Evolutionary conservation across 2,329 filamentous ascomycete species (phyloP).

Genomic region (Trichoderma endophyticum): DNA sequence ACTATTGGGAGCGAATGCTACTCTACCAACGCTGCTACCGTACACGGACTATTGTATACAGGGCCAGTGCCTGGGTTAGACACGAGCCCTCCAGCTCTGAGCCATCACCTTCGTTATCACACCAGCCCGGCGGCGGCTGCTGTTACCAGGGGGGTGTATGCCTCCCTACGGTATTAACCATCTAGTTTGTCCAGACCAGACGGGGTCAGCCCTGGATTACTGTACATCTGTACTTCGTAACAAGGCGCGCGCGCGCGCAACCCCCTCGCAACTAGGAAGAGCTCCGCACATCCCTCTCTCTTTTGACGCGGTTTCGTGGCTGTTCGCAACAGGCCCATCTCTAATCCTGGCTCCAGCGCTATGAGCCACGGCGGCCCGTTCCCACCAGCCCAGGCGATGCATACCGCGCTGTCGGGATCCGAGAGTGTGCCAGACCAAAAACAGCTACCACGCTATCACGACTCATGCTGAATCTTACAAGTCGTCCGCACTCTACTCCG

Average conservation of each 20-base stretch:
- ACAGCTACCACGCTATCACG: background rate
- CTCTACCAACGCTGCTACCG: background rate
- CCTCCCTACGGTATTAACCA: background rate
- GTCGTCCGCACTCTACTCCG: background rate
- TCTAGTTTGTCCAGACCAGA: background rate
- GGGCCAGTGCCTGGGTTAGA: background rate
- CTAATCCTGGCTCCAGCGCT: background rate
- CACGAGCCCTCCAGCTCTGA: constrained; percentile 1
- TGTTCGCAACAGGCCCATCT: constrained; percentile 9
- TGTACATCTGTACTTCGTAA: background rate
- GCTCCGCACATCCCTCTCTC: constrained; percentile 9
- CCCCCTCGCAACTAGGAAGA: background rate
- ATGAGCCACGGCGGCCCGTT: constrained; percentile 15
- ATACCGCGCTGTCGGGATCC: constrained; percentile 14
- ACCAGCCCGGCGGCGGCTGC: background rate
- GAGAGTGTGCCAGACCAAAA: constrained; percentile 2
- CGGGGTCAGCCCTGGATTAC: constrained; percentile 4
- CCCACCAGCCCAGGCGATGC: constrained; percentile 17
- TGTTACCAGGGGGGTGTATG: background rate
- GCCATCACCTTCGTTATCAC: background rate
- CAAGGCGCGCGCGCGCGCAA: background rate
- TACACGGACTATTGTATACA: background rate
- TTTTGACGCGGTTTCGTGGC: constrained; percentile 14
- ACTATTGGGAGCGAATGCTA: constrained; percentile 12
- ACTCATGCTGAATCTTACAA: background rate